phyloP scores from a whole-genome alignment of 148 eudicot species.

The Diospyros kaki region DNA sequence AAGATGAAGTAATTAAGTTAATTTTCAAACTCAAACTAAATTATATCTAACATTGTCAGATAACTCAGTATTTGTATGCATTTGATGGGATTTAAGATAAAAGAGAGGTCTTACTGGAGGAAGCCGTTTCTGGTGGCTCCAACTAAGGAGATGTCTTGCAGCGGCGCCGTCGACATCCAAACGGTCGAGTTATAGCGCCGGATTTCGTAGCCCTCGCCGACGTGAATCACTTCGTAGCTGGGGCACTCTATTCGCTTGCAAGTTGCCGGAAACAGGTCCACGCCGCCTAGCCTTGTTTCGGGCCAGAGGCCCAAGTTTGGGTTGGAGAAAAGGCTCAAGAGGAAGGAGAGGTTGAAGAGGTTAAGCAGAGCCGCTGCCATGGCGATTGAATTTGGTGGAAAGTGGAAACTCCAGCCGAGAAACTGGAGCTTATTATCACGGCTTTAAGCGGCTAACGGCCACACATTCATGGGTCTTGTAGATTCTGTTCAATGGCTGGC shows the following conservation, averaged over 20 bases:
- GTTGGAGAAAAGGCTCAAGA: conserved; percentile 31
- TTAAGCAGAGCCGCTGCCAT: conserved; percentile 12
- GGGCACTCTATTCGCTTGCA: conserved; percentile 86
- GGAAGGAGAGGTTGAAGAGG: conserved; percentile 36
- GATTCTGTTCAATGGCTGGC: conserved; percentile 1
- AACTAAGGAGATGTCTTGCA: conserved; percentile 61
- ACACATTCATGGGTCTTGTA: conserved; percentile 4
- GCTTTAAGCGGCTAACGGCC: background rate
- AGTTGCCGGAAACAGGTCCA: conserved; percentile 38
- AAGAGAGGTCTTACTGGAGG: conserved; percentile 29
- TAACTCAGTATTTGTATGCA: too few species aligned
- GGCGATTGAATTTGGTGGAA: background rate
- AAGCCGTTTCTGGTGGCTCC: conserved; percentile 55
- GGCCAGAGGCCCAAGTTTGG: conserved; percentile 22
- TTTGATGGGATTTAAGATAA: too few species aligned
- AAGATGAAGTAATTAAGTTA: too few species aligned
- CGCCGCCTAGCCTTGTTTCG: background rate
- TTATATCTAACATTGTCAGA: too few species aligned
- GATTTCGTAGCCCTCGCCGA: conserved; percentile 60
- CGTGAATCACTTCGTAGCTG: conserved; percentile 40
- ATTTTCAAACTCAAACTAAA: too few species aligned
- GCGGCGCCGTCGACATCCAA: conserved; percentile 66
- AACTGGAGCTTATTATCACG: background rate
- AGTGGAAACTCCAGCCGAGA: background rate
- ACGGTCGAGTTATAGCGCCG: conserved; percentile 58